Base-by-base conservation (phyloP, 495 filamentous ascomycete species). In the Aspergillus nidulans region DNA sequence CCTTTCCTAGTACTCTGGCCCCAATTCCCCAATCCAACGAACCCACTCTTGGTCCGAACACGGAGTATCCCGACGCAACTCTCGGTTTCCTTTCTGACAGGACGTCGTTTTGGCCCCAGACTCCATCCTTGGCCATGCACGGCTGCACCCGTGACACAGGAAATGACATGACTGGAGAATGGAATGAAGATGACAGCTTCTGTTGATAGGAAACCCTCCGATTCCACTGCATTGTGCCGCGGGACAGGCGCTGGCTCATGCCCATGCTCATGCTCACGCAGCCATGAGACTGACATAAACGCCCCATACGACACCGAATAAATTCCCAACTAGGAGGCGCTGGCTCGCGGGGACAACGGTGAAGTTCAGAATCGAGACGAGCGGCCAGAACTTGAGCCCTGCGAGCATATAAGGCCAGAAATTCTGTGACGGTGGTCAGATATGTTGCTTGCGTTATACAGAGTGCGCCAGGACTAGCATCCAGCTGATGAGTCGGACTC, bases 301-400 rank as follows among this genome's bases (percentile, higher is more conserved):
- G 3, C 85, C 87, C 91, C 91, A 96, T 16, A 72, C 80, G 48
- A 96, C 57, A 2, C 91, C 90, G 8, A 90, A 87, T 49, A 89
- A 56, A 62, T 82, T 83, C 0, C 85, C 87, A 52, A 89, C 78
- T 21, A 95, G 66, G 53, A 85, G 78, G 62, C 91, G 72, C 53
- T 78, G 77, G 59, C 90, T 78, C 16, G 89, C 81, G 6, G 83
- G 89, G 9, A 96, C 74, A 36, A 92, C 75, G 0, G 83, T 80
- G 66, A 88, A 95, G 61, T 88, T 87, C 18, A 91, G 61, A 16
- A 92, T 19, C 48, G 85, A 87, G 13, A 95, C 86, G 30, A 82
- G 57, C 1, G 91, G 91, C 91, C 91, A 96, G 6, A 96, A 70
- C 66, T 84, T 89, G 69, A 83, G 83, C 0, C 89, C 87, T 3